Conservation (phyloP, 257 asterid species). For the Dorcoceras hygrometricum region DNA sequence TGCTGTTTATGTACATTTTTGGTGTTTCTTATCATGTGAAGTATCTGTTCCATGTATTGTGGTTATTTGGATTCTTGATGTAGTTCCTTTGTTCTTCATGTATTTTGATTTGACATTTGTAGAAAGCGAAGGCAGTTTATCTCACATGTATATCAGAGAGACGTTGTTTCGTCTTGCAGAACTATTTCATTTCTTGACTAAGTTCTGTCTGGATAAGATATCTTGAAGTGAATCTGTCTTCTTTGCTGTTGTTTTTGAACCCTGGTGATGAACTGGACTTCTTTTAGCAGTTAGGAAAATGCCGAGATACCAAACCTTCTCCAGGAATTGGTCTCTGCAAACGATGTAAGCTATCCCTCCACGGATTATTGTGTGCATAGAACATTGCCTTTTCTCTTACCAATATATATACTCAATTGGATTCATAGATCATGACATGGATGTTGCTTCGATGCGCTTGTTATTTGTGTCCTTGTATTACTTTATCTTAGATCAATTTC, state of each 20-base stretch:
- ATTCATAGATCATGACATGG: conserved; percentile 16
- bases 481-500: conserved; percentile 12
- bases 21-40: conserved; percentile 18
- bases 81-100: conserved; percentile 25
- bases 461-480: conserved; percentile 2
- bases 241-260: conserved; percentile 23
- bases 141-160: conserved; percentile 4
- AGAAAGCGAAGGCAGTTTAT: conserved; percentile 18
- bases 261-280: conserved; percentile 23
- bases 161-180: conserved; percentile 8
- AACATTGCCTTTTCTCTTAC: conserved; percentile 31
- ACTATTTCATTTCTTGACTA: conserved; percentile 20
- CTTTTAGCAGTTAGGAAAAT: conserved; percentile 26
- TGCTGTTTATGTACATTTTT: conserved; percentile 22
- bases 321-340: conserved; percentile 32
- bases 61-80: conserved; percentile 21
- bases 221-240: not conserved
- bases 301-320: conserved; percentile 33
- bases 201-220: conserved; percentile 10
- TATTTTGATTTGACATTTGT: conserved; percentile 25
- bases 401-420: conserved; percentile 22
- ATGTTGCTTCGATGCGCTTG: conserved; percentile 16
- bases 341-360: conserved; percentile 34
- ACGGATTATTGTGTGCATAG: conserved; percentile 28
- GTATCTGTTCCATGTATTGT: conserved; percentile 7